phyloP scores from a whole-genome alignment of 495 filamentous ascomycete genomes.

The Usnea hakonensis region DNA sequence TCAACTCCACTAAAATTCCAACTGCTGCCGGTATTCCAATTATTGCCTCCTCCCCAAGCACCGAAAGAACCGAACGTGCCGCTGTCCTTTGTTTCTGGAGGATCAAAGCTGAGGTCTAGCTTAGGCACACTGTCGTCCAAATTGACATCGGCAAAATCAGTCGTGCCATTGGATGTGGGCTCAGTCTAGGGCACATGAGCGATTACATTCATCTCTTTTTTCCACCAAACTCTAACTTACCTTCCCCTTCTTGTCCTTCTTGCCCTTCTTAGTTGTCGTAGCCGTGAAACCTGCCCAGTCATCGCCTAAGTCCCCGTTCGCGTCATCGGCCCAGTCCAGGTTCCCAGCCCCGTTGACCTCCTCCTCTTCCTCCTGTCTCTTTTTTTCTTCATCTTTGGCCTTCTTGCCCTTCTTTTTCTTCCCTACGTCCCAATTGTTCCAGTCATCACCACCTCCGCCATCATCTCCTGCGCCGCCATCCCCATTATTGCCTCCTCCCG shows the following conservation, averaged over 20 bases:
- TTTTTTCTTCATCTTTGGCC: slow-evolving; percentile 29
- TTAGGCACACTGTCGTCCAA: slow-evolving; percentile 38
- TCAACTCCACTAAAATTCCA: slow-evolving; percentile 29
- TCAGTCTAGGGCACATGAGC: slow-evolving; percentile 17
- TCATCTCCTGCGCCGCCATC: slow-evolving; percentile 31
- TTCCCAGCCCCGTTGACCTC: slow-evolving; percentile 22
- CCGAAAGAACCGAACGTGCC: slow-evolving; percentile 35
- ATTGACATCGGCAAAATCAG: slow-evolving; percentile 41
- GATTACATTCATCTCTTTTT: neutral
- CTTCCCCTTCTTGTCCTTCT: slow-evolving; percentile 44
- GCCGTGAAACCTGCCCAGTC: slow-evolving; percentile 25
- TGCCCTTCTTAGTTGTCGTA: slow-evolving; percentile 36
- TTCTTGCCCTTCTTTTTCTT: slow-evolving; percentile 36
- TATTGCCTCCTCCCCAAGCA: slow-evolving; percentile 36
- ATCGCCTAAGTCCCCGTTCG: slow-evolving; percentile 33
- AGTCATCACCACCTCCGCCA: slow-evolving; percentile 34
- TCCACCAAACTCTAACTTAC: slow-evolving; percentile 25
- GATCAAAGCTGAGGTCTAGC: slow-evolving; percentile 40
- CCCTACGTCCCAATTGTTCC: slow-evolving; percentile 36
- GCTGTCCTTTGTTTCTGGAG: slow-evolving; percentile 29
- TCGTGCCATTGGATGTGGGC: slow-evolving; percentile 19
- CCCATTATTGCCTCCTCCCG: slow-evolving; percentile 25
- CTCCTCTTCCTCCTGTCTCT: slow-evolving; percentile 29
- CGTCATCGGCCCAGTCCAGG: slow-evolving; percentile 30
- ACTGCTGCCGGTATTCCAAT: slow-evolving; percentile 35